Evolutionary conservation across 495 filamentous ascomycete genomes (phyloP), one percentile per base, ranked within the genome.

Genomic region (Tetracladium setigerum): DNA sequence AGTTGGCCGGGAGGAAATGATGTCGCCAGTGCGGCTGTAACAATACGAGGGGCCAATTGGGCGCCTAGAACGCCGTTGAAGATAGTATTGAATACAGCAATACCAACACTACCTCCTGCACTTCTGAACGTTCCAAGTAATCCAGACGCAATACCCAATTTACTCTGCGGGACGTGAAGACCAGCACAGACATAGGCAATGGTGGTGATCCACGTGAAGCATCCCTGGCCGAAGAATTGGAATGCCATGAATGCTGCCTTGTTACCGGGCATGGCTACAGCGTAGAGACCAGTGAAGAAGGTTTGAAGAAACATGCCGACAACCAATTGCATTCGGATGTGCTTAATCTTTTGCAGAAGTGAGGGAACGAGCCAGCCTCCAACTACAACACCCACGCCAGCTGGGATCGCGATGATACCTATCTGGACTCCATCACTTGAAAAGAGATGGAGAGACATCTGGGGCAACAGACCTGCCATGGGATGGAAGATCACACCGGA

Each of bases 291-390:
- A 40, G 60, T 56, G 61, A 65, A 67, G 41, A 65, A 27, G 6
- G 64, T 67, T 47, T 67, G 62, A 47, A 67, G 60, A 41, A 57
- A 52, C 30, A 62, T 44, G 27, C 58, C 60, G 45, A 59, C 50
- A 48, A 54, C 50, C 22, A 67, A 42, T 46, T 67, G 64, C 41
- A 47, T 49, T 3, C 57, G 46, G 16, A 64, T 52, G 46, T 62
- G 54, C 46, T 59, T 62, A 47, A 67, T 65, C 15, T 57, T 53
- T 37, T 59, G 53, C 3, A 64, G 52, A 22, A 66, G 41, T 22
- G 40, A 46, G 9, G 63, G 57, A 9, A 64, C 32, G 51, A 66
- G 24, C 13, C 54, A 56, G 32, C 63, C 62, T 27, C 60, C 60
- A 14, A 64, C 40, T 5, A 67, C 19, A 40, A 56, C 50, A 5